Evolutionary conservation across 176 grass and related monocot species (phyloP), one percentile per base, ranked within the genome.

Genomic region (Paspalum vaginatum): DNA sequence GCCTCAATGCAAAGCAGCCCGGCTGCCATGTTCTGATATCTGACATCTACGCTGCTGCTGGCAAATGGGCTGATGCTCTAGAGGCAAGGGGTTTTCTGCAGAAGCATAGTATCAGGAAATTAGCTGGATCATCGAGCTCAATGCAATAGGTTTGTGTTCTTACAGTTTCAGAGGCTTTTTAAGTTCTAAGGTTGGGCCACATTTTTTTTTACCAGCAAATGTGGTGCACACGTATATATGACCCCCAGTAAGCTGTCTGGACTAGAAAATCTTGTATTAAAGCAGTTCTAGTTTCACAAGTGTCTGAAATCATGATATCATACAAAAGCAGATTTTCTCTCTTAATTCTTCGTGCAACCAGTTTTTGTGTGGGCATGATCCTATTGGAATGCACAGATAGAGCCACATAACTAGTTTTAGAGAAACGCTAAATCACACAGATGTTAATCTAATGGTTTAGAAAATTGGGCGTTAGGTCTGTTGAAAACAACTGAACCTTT

Each of bases 11-110:
- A 52, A 45, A 56, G 75, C 75, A 78, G 40, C 72, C 83, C 57
- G 85, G 83, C 44, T 94, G 79, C 53, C 83, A 94, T 84, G 70
- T 94, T 72, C 49, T 91, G 76, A 65, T 91, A 12, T 88, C 88
- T 11, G 84, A 94, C 46, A 81, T 94, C 70, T 78, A 83, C 5
- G 79, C 91, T 75, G 65, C 86, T 64, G 70, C 86, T 20, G 88
- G 80, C 5, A 84, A 74, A 91, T 94, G 83, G 76, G 51, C 40
- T 74, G 88, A 81, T 83, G 88, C 79, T 52, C 79, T 38, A 63
- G 70, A 91, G 7, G 63, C 84, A 16, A 90, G 79, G 61, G n/a
- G 10, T n/a, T 67, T 76, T 72, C 22, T 94, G 76, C 84, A 81
- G 65, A 81, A 80, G 79, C 68, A 25, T 41, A 66, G 58, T 46